Evolutionary conservation across 1,139 yeast species (phyloP), one percentile per base, ranked within the genome.

Genomic region (Saccharomyces hybrid): DNA sequence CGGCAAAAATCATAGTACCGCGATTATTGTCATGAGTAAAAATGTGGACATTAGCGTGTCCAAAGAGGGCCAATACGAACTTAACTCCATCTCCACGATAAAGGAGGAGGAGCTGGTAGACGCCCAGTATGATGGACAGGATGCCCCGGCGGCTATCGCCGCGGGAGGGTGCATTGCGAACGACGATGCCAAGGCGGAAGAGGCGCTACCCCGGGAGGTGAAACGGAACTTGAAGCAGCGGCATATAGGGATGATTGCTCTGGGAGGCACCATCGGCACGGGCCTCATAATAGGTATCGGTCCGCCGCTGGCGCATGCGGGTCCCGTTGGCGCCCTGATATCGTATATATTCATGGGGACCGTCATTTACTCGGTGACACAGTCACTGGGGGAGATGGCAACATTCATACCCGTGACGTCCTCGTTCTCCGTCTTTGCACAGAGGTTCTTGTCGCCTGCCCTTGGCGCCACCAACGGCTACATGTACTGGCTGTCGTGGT

Each of bases 401-500:
- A 83, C 88, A 14, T 81, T 79, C 62, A 82, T 84, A 49, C 89
- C 89, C 2, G 79, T 82, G 46, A 74, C 87, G 2, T 86, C 88
- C 14, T 81, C 86, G 1, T 85, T 86, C 71, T 74, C 81, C 28
- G 80, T 75, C 11, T 79, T 78, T 62, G 73, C 78, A 29, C 76
- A 85, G 49, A 74, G 91, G 64, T 88, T 83, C 75, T 64, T 74
- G 8, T 66, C 72, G 11, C 72, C 71, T 76, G 80, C 80, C 72
- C 71, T 86, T 51, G 95, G 96, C 55, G 89, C 89, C 55, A 84
- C 95, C 46, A 83, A 84, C 62, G 93, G 93, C 53, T 87, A 88
- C 81, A 78, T 83, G 73, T 89, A 89, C 69, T 88, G 93, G 91
- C 87, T 87, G 68, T 81, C 88, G 23, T 88, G 95, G 95, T 88